Base-by-base conservation (phyloP, 805 yeast genomes). In the Ogataea pilisensis region DNA sequence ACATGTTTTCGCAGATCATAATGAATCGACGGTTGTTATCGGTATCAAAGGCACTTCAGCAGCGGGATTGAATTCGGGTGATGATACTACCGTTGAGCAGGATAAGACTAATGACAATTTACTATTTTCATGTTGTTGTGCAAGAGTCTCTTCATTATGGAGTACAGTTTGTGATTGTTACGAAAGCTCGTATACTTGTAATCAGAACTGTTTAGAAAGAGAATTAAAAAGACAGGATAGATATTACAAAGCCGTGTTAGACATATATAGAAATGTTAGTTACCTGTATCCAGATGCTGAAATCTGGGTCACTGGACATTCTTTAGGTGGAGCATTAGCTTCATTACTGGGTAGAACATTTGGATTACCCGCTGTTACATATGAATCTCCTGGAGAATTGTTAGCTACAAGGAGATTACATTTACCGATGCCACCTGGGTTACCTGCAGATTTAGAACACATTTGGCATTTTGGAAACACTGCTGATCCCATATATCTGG, bases 391-490 rank as follows among this genome's bases (percentile, higher is more conserved):
- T 0, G 96, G 96, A 3, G 99, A 93, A 51, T 64, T 77, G 57
- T 65, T 93, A 42, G 93, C 99, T 2, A 76, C 93, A 0, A 73
- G 73, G 51, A 73, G 99, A 50, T 69, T 93, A 34, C 97, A 90
- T 64, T 70, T 93, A 37, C 99, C 99, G 0, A 74, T 76, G 66
- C 95, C 98, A 2, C 99, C 99, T 1, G 96, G 96, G 1, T 59
- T 86, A 12, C 90, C 96, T 0, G 64, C 68, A 7, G 76, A 81
- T 53, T 66, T 78, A 64, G 97, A 90, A 54, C 82, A 86, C 48
- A 76, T 93, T 8, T 93, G 95, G 95, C 97, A 93, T 59, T 68
- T 93, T 57, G 99, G 99, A 3, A 91, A 93, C 60, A 93, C 93
- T 2, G 98, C 96, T 0, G 99, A 93, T 60, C 99, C 99, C 1